Evolutionary conservation across 208 protist species (phyloP).

Genomic region (Tritrichomonas foetus): DNA sequence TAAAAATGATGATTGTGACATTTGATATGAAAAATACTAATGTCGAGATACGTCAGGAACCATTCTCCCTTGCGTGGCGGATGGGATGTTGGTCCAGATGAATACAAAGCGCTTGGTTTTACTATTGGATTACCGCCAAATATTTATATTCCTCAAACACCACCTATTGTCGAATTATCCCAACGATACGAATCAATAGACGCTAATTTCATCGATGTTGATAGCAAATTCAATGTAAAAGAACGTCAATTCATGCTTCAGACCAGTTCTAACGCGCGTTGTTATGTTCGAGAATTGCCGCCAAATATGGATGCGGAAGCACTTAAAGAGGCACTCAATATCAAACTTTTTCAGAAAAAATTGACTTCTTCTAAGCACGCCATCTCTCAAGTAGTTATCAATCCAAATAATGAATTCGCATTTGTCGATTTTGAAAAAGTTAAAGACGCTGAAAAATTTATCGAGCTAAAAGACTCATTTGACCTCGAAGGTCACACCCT

Average conservation of each 20-base stretch:
- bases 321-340: neutral
- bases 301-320: neutral
- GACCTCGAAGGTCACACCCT: neutral
- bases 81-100: constrained; percentile 36
- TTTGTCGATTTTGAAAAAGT: constrained; percentile 21
- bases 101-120: constrained; percentile 7
- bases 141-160: constrained; percentile 23
- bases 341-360: neutral
- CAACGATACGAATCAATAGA: neutral
- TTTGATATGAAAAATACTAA: no score
- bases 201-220: neutral
- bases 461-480: constrained; percentile 26
- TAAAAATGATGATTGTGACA: no score
- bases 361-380: neutral
- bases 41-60: neutral
- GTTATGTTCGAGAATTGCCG: neutral
- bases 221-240: neutral
- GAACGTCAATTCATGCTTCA: neutral
- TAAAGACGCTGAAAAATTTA: constrained; percentile 3
- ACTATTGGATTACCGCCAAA: neutral
- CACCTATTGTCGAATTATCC: neutral
- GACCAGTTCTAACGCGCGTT: neutral
- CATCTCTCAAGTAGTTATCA: neutral
- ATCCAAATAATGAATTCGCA: neutral
- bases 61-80: neutral